Base-by-base conservation (phyloP, 495 filamentous ascomycete species). In the Diplogelasinospora grovesii region DNA sequence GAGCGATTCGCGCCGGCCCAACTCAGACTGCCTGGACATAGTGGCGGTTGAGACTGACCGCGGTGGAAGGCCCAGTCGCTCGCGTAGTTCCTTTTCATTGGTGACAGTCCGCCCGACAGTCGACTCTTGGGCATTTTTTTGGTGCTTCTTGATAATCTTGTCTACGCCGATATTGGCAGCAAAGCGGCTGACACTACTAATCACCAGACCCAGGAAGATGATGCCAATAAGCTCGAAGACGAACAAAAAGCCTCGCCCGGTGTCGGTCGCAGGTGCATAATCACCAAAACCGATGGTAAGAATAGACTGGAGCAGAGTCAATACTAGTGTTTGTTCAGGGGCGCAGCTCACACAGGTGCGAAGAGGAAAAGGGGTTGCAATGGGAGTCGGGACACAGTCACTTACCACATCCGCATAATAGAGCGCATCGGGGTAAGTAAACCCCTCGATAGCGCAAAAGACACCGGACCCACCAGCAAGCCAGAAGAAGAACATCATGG, bases 211-310 rank as follows among this genome's bases (percentile, higher is more conserved):
- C 3, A 89, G 63, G 26, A 79, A 79, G 2, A 87, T 66, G 36
- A 89, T 83, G 7, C 85, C 85, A n/a, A 81, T 70, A 23, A 86
- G 69, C 2, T 85, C 80, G 46, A 76, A 90, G 0, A 82, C 81
- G 27, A 89, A 82, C 0, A 89, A 49, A 5, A 90, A 57, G 59
- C 66, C 42, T 66, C 71, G 11, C 68, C 74, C 50, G 23, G 37
- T 34, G 36, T 59, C 46, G 22, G 82, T 46, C 43, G 45, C 2
- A 69, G 83, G 21, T 55, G 63, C 48, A 63, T 79, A 46, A 68
- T 64, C 87, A 7, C 80, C 82, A 37, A 88, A 68, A 5, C 86
- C 86, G 20, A 90, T 69, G 0, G 86, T 90, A 8, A 89, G 68
- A 5, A 89, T 55, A 3, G 49, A 45, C 30, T 48, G 25, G 1